Evolutionary conservation across 106 monocot genomes (phyloP).

Genomic region (Acorus gramineus): DNA sequence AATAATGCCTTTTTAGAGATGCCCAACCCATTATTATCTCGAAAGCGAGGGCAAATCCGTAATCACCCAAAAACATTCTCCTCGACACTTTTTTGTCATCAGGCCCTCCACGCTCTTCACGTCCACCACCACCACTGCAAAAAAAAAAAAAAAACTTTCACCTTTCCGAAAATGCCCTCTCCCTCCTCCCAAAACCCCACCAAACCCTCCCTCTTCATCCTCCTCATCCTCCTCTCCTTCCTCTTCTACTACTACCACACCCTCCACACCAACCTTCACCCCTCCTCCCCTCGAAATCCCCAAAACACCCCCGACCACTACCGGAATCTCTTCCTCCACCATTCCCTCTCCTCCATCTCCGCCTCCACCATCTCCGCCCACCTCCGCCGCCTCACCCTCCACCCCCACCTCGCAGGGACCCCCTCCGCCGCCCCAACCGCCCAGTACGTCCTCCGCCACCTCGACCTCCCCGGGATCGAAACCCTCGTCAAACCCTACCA

Average conservation of each 20-base stretch:
- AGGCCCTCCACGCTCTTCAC: too few species aligned
- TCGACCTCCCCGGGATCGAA: slow-evolving; percentile 35
- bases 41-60: too few species aligned
- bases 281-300: slow-evolving; percentile 2
- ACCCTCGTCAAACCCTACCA: slow-evolving; percentile 26
- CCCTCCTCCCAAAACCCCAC: slow-evolving; percentile 3
- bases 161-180: neutral
- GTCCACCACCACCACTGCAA: too few species aligned
- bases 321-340: slow-evolving; percentile 14
- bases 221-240: slow-evolving; percentile 7
- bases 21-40: too few species aligned
- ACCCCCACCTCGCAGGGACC: slow-evolving; percentile 81
- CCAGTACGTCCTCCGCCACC: slow-evolving; percentile 42
- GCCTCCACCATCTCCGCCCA: slow-evolving; percentile 63
- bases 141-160: neutral
- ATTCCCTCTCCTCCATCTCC: slow-evolving; percentile 30
- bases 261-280: neutral
- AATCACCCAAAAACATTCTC: too few species aligned
- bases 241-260: slow-evolving; percentile 1
- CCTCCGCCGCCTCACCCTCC: slow-evolving; percentile 47
- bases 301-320: slow-evolving; percentile 3
- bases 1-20: too few species aligned
- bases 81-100: too few species aligned
- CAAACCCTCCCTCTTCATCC: slow-evolving; percentile 19
- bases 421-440: slow-evolving; percentile 22